Percentiles rank a stretch among this genome's conserved stretches.
Conservation (phyloP, 163 green algal genomes). For the Scenedesmus sp. region DNA sequence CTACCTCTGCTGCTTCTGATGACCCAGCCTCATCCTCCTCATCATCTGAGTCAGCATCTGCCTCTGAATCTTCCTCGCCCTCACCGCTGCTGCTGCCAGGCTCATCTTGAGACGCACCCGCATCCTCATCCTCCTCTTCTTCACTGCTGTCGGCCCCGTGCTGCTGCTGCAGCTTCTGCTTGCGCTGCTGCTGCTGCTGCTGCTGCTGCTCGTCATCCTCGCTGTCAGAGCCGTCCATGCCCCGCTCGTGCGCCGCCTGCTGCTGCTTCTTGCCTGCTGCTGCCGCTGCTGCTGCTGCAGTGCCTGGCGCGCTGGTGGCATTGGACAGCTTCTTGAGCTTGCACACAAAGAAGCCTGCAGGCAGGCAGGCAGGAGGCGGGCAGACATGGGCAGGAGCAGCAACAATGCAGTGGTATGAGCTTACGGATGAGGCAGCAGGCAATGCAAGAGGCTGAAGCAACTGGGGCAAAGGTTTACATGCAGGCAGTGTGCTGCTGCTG, state of each 20-base stretch:
- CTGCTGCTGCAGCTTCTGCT: constrained; percentile 51
- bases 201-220: constrained; percentile 34
- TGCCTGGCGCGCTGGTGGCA: constrained; percentile 30
- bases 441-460: too few relatives aligned
- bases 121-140: constrained; percentile 61
- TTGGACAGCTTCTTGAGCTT: constrained; percentile 97
- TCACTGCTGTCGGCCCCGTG: constrained; percentile 18
- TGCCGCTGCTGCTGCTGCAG: background rate
- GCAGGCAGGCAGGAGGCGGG: background rate
- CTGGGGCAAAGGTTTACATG: too few relatives aligned
- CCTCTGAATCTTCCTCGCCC: constrained; percentile 1
- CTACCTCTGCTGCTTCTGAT: constrained; percentile 9
- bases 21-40: background rate
- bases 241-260: constrained; percentile 28
- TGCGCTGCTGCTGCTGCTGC: constrained; percentile 4
- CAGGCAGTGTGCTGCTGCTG: too few relatives aligned
- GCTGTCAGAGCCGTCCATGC: constrained; percentile 40
- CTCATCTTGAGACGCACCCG: constrained; percentile 48
- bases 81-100: background rate
- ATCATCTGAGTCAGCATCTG: constrained; percentile 15
- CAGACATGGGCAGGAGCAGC: background rate
- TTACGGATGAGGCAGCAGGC: too few relatives aligned
- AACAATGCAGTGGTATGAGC: background rate
- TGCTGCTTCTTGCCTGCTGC: constrained; percentile 37
- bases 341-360: constrained; percentile 96